A percentile compares a stretch with the other conserved stretches of the same genome.
These are phyloP conservation scores for Colletotrichum costaricense DNA, from an alignment of 2,329 filamentous ascomycete genomes.

Conservation along the genomic window DNA sequence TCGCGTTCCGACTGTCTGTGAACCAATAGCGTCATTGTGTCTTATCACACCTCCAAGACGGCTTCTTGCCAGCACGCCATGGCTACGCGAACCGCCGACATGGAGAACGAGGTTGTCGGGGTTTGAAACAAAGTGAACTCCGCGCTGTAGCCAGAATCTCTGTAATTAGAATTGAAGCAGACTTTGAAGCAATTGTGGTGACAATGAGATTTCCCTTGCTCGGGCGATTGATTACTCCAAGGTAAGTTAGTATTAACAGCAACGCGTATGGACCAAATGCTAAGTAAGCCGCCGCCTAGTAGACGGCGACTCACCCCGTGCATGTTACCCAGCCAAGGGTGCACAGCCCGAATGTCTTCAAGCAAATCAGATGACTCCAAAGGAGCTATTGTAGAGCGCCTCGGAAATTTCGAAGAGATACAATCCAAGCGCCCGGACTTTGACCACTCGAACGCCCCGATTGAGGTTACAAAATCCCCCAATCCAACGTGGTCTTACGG, in stretches of 20 bases:
- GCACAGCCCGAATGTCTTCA: not conserved
- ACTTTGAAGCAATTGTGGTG: not conserved
- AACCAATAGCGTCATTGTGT: slow-evolving; percentile 7
- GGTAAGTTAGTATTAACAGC: not conserved
- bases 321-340: not conserved
- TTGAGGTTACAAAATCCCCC: slow-evolving; percentile 71
- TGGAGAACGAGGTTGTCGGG: no score
- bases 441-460: slow-evolving; percentile 54
- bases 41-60: slow-evolving; percentile 46
- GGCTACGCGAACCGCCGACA: no score
- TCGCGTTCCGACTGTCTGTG: not conserved
- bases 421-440: slow-evolving; percentile 74
- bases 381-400: not conserved
- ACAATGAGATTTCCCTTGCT: not conserved
- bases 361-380: not conserved
- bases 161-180: not conserved
- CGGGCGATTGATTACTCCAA: not conserved
- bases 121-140: not conserved
- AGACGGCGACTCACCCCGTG: not conserved
- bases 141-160: not conserved
- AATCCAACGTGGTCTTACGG: slow-evolving; percentile 74
- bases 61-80: not conserved
- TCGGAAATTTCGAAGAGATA: slow-evolving; percentile 74
- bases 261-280: not conserved
- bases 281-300: not conserved